Evolutionary conservation across 225 moss, liverwort and hornwort species (phyloP).

Genomic region (Polytrichum formosum): DNA sequence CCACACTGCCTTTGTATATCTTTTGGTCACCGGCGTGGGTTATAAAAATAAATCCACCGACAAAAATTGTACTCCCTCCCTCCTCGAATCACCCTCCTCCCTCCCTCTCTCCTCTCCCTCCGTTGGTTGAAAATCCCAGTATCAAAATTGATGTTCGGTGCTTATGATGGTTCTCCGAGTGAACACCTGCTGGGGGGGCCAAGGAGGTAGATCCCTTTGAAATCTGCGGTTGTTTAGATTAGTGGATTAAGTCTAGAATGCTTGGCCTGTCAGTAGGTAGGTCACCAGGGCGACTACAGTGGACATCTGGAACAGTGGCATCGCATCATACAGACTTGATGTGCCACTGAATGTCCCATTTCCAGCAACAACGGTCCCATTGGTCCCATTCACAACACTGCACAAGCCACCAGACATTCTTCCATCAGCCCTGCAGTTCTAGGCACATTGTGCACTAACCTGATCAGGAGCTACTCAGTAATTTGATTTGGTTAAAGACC

Average conservation of each 20-base stretch:
- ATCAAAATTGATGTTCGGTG: slow-evolving; percentile 10
- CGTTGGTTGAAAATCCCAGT: slow-evolving; percentile 5
- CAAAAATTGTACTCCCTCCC: neutral
- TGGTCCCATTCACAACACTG: neutral
- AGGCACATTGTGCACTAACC: no score
- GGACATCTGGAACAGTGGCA: neutral
- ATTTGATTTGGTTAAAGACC: neutral
- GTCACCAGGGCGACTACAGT: slow-evolving; percentile 4
- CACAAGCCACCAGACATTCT: no score
- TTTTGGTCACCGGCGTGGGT: neutral
- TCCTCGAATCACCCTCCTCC: neutral
- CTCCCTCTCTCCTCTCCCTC: no score
- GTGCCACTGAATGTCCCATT: neutral
- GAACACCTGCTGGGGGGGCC: slow-evolving; percentile 5
- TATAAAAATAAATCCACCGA: neutral
- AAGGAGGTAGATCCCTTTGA: neutral
- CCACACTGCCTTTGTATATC: neutral
- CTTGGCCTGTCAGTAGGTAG: slow-evolving; percentile 5
- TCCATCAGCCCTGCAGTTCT: no score
- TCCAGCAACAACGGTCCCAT: neutral
- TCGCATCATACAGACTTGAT: neutral
- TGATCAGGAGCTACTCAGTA: no score
- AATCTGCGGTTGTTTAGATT: neutral
- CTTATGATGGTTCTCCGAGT: slow-evolving; percentile 4
- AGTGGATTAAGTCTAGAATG: neutral